Evolutionary conservation across 2,329 filamentous ascomycete genomes (phyloP), one percentile per base, ranked within the genome.

Genomic region (Cercospora zeae-maydis): DNA sequence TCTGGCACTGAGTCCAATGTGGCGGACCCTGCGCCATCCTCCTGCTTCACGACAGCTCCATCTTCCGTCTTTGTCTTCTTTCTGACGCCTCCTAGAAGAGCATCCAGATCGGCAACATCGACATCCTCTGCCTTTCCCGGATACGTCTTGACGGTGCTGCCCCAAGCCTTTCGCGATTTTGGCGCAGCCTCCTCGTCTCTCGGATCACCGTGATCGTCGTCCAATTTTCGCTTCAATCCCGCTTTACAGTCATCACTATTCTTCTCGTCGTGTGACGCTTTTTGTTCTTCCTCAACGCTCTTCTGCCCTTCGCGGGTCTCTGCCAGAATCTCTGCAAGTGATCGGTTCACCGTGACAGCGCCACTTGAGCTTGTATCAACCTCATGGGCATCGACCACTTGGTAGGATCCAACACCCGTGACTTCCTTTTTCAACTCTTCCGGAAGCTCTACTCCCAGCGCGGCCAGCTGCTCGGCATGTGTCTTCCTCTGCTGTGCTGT

Each of bases 331-430:
- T 81, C 79, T 13, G 82, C 77, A 21, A 88, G 58, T 13, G 70
- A 68, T 21, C 67, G 62, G 36, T 66, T 58, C 13, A 61, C 63
- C 6, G 59, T 66, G 16, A 66, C 58, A 3, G 60, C 54, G 33
- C 64, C 67, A 4, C 64, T 63, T 21, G 64, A 61, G 10, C 57
- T 45, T 5, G 67, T 64, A 39, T 36, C 53, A 7, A 81, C 69
- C 47, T 71, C 70, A 31, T 70, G 77, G 67, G 80, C 81, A 49
- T 86, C 82, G 42, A 91, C 84, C 5, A 84, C 86, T 63, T 91
- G 86, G 93, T 93, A 99, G 58, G 96, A 90, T 33, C 95, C 92
- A 3, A 89, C 88, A 80, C 97, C 87, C 4, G 93, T 92, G 85
- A 97, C 87, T 63, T 95, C 91, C 1, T 84, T 82, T 63, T 91